phyloP scores from a whole-genome alignment of 1,139 yeast genomes.

The Yamadazyma sp. region DNA sequence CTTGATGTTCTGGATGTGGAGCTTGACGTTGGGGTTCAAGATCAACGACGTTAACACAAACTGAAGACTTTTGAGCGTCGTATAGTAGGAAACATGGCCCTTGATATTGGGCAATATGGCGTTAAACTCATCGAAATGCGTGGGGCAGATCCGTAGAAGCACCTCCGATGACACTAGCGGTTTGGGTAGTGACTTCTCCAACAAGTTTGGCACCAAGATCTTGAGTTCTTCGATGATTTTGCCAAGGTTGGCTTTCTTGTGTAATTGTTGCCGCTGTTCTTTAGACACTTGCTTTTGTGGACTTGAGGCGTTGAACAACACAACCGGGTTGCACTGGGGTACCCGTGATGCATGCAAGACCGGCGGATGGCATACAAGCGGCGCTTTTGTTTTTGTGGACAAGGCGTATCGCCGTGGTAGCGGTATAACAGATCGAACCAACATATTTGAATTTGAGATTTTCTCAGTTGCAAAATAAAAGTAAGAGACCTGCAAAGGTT shows the following conservation, averaged over 20 bases:
- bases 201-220: constrained; percentile 55
- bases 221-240: constrained; percentile 53
- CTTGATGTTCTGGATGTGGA: constrained; percentile 51
- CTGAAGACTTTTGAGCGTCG: constrained; percentile 56
- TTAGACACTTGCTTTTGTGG: neutral
- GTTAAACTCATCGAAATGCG: constrained; percentile 45
- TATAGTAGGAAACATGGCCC: constrained; percentile 59
- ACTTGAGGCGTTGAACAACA: neutral
- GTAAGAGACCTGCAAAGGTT: neutral
- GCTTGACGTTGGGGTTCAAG: constrained; percentile 46
- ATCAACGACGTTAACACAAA: constrained; percentile 54
- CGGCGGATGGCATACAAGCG: neutral
- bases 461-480: neutral
- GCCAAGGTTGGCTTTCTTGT: constrained; percentile 60
- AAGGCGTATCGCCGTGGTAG: neutral
- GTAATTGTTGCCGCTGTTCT: constrained; percentile 3
- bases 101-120: constrained; percentile 60
- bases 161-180: constrained; percentile 51
- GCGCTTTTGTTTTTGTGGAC: neutral
- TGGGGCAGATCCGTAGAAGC: constrained; percentile 63
- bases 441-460: neutral
- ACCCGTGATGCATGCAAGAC: neutral
- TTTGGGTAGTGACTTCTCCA: constrained; percentile 51
- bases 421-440: neutral
- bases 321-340: neutral